phyloP scores from a whole-genome alignment of 23 red algal genomes.

The Gracilariopsis chorda region DNA sequence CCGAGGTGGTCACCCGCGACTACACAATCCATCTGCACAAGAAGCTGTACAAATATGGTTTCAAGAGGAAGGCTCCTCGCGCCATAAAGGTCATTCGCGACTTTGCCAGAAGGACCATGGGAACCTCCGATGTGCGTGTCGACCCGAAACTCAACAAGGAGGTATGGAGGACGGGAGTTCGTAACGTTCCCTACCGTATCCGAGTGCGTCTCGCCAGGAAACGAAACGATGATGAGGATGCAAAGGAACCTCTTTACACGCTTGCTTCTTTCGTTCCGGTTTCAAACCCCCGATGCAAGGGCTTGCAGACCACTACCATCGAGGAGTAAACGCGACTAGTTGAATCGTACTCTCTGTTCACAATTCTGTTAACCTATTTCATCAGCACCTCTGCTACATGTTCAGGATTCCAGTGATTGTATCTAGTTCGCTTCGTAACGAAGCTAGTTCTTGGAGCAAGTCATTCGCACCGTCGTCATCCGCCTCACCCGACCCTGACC shows the following conservation, averaged over 20 bases:
- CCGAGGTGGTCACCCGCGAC: constrained; percentile 92
- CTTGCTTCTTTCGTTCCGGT: constrained; percentile 77
- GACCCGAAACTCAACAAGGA: constrained; percentile 93
- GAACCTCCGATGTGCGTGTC: constrained; percentile 93
- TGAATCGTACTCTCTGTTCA: neutral
- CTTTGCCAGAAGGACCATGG: constrained; percentile 91
- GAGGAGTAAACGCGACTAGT: constrained; percentile 59
- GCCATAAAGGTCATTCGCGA: constrained; percentile 90
- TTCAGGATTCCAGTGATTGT: constrained; percentile 38
- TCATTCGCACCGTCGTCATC: neutral
- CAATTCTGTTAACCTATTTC: neutral
- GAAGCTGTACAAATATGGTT: constrained; percentile 74
- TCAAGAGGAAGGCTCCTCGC: constrained; percentile 90
- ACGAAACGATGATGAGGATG: constrained; percentile 89
- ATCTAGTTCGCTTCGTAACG: constrained; percentile 32
- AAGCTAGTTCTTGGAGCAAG: constrained; percentile 36
- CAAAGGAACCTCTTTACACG: constrained; percentile 94
- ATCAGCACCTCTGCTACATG: neutral
- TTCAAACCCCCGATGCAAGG: constrained; percentile 68
- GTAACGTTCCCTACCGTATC: constrained; percentile 86
- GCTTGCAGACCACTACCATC: constrained; percentile 87
- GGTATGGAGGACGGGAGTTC: constrained; percentile 92
- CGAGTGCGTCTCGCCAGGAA: constrained; percentile 81
- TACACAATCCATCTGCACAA: constrained; percentile 98
- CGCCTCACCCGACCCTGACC: neutral